These are phyloP conservation scores for Aethionema arabicum DNA, from an alignment of 345 rosid species.

Conservation along the genomic window DNA sequence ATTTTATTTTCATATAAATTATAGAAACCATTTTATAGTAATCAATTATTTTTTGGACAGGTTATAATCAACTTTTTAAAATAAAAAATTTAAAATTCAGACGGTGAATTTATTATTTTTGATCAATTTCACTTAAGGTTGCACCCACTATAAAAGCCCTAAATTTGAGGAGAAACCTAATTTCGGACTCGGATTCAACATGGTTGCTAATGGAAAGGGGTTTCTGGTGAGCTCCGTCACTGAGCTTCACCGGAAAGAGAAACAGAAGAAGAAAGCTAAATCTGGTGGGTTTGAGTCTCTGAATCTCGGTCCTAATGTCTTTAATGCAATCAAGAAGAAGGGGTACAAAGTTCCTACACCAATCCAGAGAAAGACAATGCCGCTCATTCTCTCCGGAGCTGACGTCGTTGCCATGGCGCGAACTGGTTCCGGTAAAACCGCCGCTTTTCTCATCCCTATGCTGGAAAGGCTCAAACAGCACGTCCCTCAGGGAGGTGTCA, in stretches of 20 bases:
- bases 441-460: constrained; percentile 93
- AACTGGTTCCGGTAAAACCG: constrained; percentile 97
- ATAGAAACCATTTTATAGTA: too few relatives aligned
- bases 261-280: constrained; percentile 76
- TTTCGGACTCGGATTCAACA: constrained; percentile 2
- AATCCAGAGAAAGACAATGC: constrained; percentile 97
- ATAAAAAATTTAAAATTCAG: too few relatives aligned
- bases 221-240: constrained; percentile 69
- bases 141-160: too few relatives aligned
- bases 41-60: too few relatives aligned
- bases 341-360: constrained; percentile 96
- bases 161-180: too few relatives aligned
- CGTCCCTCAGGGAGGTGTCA: constrained; percentile 72
- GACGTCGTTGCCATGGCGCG: constrained; percentile 99
- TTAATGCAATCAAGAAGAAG: constrained; percentile 72
- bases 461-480: constrained; percentile 81
- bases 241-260: constrained; percentile 68
- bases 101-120: too few relatives aligned
- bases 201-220: constrained; percentile 25
- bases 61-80: too few relatives aligned
- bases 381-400: constrained; percentile 81
- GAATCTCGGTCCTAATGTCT: constrained; percentile 67
- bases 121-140: too few relatives aligned
- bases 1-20: too few relatives aligned
- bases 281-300: constrained; percentile 97